phyloP scores from a whole-genome alignment of 257 asterid species.

The Solanum piurae region DNA sequence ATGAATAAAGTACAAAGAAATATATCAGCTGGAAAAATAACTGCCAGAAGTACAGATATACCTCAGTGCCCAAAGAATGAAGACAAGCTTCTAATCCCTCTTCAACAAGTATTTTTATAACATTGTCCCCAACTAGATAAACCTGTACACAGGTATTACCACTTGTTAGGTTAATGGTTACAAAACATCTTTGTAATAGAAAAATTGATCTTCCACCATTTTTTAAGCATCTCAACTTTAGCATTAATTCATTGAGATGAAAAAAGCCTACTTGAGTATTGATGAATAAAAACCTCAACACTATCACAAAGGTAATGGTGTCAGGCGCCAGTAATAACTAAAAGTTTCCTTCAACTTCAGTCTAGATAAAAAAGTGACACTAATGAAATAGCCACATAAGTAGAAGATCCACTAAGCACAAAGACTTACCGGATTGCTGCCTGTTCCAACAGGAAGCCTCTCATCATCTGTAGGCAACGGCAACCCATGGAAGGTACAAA shows the following conservation, averaged over 20 bases:
- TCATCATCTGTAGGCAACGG: slow-evolving; percentile 64
- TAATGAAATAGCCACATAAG: background rate
- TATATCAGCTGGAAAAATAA: background rate
- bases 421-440: slow-evolving; percentile 94
- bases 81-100: slow-evolving; percentile 81
- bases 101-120: slow-evolving; percentile 74
- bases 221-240: background rate
- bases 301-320: background rate
- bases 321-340: background rate
- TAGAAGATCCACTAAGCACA: background rate
- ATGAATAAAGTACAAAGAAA: background rate
- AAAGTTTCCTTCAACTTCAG: background rate
- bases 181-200: background rate
- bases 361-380: background rate
- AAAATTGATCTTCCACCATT: background rate
- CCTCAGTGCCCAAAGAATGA: slow-evolving; percentile 92
- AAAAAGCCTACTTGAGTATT: background rate
- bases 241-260: background rate
- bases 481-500: slow-evolving; percentile 60
- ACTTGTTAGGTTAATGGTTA: background rate
- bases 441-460: slow-evolving; percentile 96
- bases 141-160: slow-evolving; percentile 38
- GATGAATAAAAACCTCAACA: background rate
- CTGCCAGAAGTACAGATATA: slow-evolving; percentile 12
- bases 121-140: slow-evolving; percentile 60